A percentile compares a stretch with the other conserved stretches of the same genome.
phyloP scores from a whole-genome alignment of 169 alveolate genomes.

The Eimeria maxima region DNA sequence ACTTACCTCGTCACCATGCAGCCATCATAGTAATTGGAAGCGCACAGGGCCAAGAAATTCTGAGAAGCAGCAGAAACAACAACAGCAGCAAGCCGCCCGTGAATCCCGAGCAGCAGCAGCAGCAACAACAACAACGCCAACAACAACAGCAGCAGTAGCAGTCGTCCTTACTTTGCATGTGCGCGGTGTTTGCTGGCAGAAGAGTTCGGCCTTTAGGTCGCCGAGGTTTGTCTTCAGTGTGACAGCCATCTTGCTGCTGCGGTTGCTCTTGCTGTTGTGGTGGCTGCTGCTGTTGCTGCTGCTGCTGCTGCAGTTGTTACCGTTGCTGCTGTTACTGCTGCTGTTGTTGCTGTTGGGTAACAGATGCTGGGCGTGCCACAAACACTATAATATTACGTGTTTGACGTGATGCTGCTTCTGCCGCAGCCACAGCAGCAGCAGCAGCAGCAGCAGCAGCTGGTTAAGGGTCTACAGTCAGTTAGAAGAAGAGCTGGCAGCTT shows the following conservation, averaged over 20 bases:
- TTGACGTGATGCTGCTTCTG: background rate
- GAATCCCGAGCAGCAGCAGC: background rate
- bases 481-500: too few relatives aligned
- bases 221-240: constrained; percentile 91
- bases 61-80: constrained; percentile 51
- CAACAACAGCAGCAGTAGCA: background rate
- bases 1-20: constrained; percentile 87
- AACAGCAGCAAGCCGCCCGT: too few relatives aligned
- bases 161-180: constrained; percentile 88
- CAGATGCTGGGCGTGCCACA: too few relatives aligned
- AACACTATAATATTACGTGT: too few relatives aligned
- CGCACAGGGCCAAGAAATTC: constrained; percentile 91
- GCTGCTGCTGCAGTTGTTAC: background rate
- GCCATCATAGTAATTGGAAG: constrained; percentile 88
- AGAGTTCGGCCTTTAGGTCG: constrained; percentile 90
- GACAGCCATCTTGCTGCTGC: constrained; percentile 86
- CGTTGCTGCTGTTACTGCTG: background rate
- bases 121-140: background rate
- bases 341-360: background rate
- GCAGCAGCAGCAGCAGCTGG: background rate
- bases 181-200: constrained; percentile 91
- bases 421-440: background rate
- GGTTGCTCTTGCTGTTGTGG: background rate
- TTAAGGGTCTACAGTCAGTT: too few relatives aligned
- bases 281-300: background rate